Conservation (phyloP, 2,329 filamentous ascomycete genomes). For the Periglandula ipomoeae region DNA sequence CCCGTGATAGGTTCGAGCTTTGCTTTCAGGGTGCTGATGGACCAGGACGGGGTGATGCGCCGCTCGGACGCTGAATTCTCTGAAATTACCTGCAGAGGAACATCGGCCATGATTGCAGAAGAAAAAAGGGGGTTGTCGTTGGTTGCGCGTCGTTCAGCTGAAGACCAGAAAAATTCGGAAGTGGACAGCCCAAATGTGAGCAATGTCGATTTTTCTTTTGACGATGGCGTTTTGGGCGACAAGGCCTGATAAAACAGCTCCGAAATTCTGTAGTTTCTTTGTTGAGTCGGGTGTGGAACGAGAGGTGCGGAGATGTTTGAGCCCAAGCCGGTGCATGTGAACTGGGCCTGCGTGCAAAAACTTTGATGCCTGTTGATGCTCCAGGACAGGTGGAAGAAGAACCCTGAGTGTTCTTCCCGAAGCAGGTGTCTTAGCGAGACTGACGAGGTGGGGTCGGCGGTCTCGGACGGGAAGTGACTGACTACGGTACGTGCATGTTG, state of each 20-base stretch:
- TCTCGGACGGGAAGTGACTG: background rate
- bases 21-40: conserved; percentile 69
- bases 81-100: conserved; percentile 66
- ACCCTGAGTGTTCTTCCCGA: no score
- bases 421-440: no score
- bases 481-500: no score
- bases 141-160: background rate
- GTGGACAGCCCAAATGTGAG: background rate
- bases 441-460: background rate
- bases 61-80: conserved; percentile 77
- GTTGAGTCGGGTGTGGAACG: background rate
- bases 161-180: background rate
- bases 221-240: no score
- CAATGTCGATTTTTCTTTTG: background rate
- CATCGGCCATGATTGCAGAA: conserved; percentile 50
- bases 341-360: no score
- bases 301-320: background rate
- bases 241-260: no score
- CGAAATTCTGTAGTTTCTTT: background rate
- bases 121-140: background rate
- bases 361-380: no score
- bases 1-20: conserved; percentile 92
- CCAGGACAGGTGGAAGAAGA: no score
- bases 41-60: conserved; percentile 87
- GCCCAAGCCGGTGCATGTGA: background rate